Evolutionary conservation across 139 green algal species (phyloP).

Genomic region (Edaphochlamys debaryana): DNA sequence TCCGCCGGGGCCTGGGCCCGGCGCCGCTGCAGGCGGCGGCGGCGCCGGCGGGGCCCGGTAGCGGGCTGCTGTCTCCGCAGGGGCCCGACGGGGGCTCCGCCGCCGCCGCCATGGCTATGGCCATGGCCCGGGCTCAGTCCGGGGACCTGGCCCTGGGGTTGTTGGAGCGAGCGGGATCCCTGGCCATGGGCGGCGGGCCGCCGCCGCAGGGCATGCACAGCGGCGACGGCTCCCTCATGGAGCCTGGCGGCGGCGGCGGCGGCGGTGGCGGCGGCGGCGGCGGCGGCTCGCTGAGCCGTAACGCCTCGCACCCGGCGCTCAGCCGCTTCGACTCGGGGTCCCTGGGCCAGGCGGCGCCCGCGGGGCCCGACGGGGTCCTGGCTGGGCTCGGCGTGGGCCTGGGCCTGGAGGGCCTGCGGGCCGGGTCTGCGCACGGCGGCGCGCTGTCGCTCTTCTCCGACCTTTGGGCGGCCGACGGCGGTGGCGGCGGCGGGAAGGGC

Average conservation of each 20-base stretch:
- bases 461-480: too few species aligned
- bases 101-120: too few species aligned
- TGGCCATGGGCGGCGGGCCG: too few species aligned
- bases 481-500: too few species aligned
- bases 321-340: constrained; percentile 19
- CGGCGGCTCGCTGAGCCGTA: not conserved
- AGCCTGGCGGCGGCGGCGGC: not conserved
- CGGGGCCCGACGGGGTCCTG: too few species aligned
- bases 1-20: not conserved
- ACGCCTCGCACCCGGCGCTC: constrained; percentile 5
- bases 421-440: not conserved
- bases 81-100: too few species aligned
- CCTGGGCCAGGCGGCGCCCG: not conserved
- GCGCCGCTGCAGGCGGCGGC: not conserved
- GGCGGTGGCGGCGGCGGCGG: not conserved
- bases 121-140: not conserved
- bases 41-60: not conserved
- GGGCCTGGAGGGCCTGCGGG: not conserved
- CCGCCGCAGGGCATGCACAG: not conserved
- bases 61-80: not conserved
- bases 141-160: not conserved
- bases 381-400: too few species aligned
- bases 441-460: constrained; percentile 3
- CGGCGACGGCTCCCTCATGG: too few species aligned
- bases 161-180: not conserved